A percentile compares a stretch with the other conserved stretches of the same genome.
These are phyloP conservation scores for Syzygium aromaticum DNA, from an alignment of 345 rosid species.

Conservation along the genomic window DNA sequence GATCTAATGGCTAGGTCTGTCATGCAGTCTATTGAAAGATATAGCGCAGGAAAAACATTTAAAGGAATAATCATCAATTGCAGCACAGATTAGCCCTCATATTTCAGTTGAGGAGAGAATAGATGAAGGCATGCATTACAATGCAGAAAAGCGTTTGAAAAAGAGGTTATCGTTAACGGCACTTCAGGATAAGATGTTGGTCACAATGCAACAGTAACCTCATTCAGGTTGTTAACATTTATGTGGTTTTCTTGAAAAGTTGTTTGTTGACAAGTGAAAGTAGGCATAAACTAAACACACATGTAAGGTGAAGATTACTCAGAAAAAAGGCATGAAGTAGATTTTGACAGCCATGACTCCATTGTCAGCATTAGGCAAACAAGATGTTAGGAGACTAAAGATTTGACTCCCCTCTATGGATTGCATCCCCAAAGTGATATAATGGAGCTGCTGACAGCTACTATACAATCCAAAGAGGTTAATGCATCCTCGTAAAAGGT, in stretches of 20 bases:
- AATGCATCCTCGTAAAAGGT: background rate
- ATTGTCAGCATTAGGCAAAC: background rate
- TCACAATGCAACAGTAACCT: background rate
- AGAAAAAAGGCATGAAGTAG: background rate
- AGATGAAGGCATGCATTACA: background rate
- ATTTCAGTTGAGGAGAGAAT: background rate
- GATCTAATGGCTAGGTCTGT: background rate
- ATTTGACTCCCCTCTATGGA: background rate
- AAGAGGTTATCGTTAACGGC: background rate
- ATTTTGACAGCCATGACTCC: background rate
- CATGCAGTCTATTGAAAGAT: background rate
- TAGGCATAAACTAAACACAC: background rate
- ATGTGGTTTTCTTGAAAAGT: background rate
- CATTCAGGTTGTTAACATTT: background rate
- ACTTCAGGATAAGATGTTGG: background rate
- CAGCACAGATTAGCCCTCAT: background rate
- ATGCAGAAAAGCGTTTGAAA: background rate
- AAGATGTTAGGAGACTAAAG: background rate
- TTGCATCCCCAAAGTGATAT: background rate
- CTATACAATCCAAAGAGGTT: background rate
- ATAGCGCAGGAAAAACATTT: background rate
- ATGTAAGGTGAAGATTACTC: background rate
- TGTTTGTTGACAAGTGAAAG: background rate
- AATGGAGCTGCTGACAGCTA: background rate
- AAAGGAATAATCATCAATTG: background rate